Base-by-base conservation (phyloP, 352 stramenopile species). In the Globisporangium nagaii region DNA sequence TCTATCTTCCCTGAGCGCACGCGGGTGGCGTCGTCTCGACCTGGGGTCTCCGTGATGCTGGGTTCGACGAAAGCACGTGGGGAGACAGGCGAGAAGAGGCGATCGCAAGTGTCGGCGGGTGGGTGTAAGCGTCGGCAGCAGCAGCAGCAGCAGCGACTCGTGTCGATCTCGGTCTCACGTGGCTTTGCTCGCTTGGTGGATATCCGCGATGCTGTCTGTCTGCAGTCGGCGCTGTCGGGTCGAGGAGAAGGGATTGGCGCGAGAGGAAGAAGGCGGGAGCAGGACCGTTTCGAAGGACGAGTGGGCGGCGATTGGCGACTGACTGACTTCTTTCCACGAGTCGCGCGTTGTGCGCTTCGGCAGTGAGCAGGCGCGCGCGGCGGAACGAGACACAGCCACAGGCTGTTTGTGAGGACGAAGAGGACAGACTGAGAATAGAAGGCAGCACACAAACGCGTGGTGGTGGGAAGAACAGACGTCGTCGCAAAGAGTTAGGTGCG, bases 1-100 rank as follows among this genome's bases (percentile, higher is more conserved):
- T 55, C 25, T 55, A 55, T 55, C 48, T 22, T 46, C 35, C 28
- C 24, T 43, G 48, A 22, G 34, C 48, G 45, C 48, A 24, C 36
- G 19, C 49, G n/a, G 39, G 36, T 45, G 19, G 19, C 27, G 37
- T 25, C n/a, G 43, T 25, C 27, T 27, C 4, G 3, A 13, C 36
- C 27, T 15, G 27, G n/a, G n/a, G 17, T 10, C 43, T 25, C n/a
- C 25, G 25, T 13, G 43, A 12, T 34, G 9, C 27, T 49, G 27
- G 43, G 11, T 36, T 25, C n/a, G n/a, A n/a, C n/a, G n/a, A n/a
- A n/a, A n/a, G n/a, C n/a, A 20, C 27, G 9, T n/a, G 25, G 12
- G 30, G 15, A 27, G 12, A 36, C 43, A 42, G 36, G 7, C 8
- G 28, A 36, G 42, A 24, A 3, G 42, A 48, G 37, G 25, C 25